Conservation (phyloP, 768 basidiomycete species). For the Trametes sanguinea region DNA sequence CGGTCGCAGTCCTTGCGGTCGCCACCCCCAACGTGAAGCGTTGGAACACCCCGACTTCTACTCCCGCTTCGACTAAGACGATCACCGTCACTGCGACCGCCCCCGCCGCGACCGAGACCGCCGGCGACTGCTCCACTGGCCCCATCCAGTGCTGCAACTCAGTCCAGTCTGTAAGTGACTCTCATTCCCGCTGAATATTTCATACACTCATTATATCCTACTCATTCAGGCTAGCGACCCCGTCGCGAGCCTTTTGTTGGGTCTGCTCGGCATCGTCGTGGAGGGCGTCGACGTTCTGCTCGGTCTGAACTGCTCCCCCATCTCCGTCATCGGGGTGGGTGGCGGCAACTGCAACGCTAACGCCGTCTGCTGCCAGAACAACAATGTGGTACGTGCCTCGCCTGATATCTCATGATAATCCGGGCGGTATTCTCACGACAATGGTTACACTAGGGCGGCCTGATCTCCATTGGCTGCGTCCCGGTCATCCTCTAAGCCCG, state of each 20-base stretch:
- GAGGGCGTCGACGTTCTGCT: constrained; percentile 4
- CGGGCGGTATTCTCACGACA: too few species aligned
- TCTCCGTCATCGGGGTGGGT: constrained; percentile 16
- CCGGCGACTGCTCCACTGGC: constrained; percentile 13
- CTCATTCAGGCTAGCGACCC: background rate
- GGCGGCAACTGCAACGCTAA: background rate
- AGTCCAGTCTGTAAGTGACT: background rate
- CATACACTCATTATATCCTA: background rate
- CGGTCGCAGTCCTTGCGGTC: constrained; percentile 19
- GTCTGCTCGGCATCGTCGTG: constrained; percentile 13
- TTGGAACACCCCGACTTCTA: constrained; percentile 1
- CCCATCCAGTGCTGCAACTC: constrained; percentile 16
- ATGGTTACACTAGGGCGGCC: constrained; percentile 8
- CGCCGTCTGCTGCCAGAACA: constrained; percentile 21
- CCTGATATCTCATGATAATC: too few species aligned
- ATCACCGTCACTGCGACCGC: constrained; percentile 19
- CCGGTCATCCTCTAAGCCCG: constrained; percentile 12
- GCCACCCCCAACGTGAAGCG: constrained; percentile 18
- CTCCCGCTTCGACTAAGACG: background rate
- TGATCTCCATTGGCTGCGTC: constrained; percentile 23
- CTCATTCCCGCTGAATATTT: background rate
- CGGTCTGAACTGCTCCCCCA: constrained; percentile 17
- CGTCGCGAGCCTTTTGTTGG: background rate
- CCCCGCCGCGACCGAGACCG: background rate
- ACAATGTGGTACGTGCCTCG: constrained; percentile 9